Evolutionary conservation across 2,329 filamentous ascomycete species (phyloP).

Genomic region (Exophiala xenobiotica): DNA sequence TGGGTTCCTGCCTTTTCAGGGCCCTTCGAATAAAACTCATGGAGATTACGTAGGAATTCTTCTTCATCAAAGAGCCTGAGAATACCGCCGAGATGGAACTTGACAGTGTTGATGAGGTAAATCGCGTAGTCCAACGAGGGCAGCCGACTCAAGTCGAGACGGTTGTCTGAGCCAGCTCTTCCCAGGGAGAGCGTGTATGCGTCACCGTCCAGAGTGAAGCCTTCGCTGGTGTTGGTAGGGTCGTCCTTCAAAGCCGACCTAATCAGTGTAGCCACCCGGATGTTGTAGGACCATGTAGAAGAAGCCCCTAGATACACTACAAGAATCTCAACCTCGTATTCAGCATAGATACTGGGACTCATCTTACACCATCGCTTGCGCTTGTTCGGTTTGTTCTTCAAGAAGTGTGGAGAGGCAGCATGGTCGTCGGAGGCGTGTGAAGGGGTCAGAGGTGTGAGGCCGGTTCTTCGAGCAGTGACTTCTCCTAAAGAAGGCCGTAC

Average conservation of each 20-base stretch:
- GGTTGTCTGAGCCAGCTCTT: constrained; percentile 40
- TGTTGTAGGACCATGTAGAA: constrained; percentile 59
- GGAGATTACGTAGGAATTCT: constrained; percentile 48
- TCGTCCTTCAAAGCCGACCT: constrained; percentile 45
- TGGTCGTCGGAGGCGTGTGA: no score
- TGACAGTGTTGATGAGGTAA: constrained; percentile 56
- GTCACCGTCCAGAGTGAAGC: constrained; percentile 49
- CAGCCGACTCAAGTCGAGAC: constrained; percentile 32
- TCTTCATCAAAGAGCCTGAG: constrained; percentile 57
- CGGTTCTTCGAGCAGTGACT: no score
- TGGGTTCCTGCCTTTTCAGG: constrained; percentile 32
- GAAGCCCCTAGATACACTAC: constrained; percentile 51
- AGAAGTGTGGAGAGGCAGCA: no score
- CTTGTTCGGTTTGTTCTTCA: no score
- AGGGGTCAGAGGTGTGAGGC: no score
- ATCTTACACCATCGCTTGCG: constrained; percentile 2
- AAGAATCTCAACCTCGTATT: not conserved
- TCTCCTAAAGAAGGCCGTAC: no score
- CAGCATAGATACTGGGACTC: not conserved
- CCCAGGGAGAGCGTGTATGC: no score
- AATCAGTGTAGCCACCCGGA: constrained; percentile 48
- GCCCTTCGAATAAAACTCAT: constrained; percentile 42
- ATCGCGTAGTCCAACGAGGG: constrained; percentile 54
- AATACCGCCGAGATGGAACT: constrained; percentile 56
- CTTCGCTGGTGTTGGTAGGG: constrained; percentile 39